These are phyloP conservation scores for Cercospora zeina DNA, from an alignment of 2,329 filamentous ascomycete species.

Conservation along the genomic window DNA sequence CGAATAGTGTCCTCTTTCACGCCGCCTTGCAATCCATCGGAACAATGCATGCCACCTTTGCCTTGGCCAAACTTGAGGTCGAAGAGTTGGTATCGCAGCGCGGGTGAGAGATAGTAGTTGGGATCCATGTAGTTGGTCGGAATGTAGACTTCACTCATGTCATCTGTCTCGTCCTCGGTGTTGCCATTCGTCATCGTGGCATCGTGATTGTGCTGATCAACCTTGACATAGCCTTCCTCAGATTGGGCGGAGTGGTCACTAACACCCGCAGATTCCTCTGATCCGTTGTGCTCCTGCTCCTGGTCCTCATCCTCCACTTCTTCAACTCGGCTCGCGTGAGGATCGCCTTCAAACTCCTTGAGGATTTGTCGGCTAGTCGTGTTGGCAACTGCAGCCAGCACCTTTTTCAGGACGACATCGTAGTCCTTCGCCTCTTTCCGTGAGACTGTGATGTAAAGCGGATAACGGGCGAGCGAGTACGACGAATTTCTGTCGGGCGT, in stretches of 20 bases:
- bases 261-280: constrained; percentile 55
- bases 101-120: constrained; percentile 55
- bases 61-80: constrained; percentile 66
- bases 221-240: constrained; percentile 87
- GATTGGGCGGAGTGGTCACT: constrained; percentile 78
- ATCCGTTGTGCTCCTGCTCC: constrained; percentile 50
- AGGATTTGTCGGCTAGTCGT: constrained; percentile 72
- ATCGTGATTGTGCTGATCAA: constrained; percentile 59
- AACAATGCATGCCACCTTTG: constrained; percentile 60
- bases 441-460: constrained; percentile 70
- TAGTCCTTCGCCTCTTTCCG: constrained; percentile 69
- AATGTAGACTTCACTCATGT: constrained; percentile 28
- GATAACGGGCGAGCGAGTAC: constrained; percentile 30
- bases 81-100: constrained; percentile 69
- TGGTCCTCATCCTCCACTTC: constrained; percentile 41
- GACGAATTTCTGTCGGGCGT: constrained; percentile 48
- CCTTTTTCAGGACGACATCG: constrained; percentile 74
- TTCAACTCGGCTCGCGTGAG: constrained; percentile 12
- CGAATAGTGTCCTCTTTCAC: constrained; percentile 27
- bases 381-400: constrained; percentile 72
- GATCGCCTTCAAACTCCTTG: constrained; percentile 46
- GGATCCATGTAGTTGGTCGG: constrained; percentile 34
- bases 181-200: constrained; percentile 14
- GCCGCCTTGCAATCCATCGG: constrained; percentile 45
- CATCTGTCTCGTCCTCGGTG: neutral